Base-by-base conservation (phyloP, 768 basidiomycete genomes). In the Candolleomyces eurysporus region DNA sequence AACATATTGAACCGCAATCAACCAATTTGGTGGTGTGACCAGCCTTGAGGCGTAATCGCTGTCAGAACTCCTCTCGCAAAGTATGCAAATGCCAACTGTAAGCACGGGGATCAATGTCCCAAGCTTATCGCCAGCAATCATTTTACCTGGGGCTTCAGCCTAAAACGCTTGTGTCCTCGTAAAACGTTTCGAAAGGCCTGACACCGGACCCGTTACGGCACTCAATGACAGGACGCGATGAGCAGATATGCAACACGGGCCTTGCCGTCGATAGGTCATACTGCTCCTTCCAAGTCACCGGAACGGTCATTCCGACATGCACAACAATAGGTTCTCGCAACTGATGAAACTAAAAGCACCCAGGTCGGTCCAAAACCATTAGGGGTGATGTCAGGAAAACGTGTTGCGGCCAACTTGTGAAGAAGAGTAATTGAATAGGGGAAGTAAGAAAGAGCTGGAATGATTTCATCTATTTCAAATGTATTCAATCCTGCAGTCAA, bases 161-260 rank as follows among this genome's bases (percentile, higher is more conserved):
- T 26, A 26, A 26, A 26, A 26, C 26, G 26, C 26, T 26, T 26
- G 26, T 45, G 4, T 45, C 43, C 43, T 45, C 14, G 43, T 26
- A 26, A 26, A 26, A 45, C 43, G 43, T n/a, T 45, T 13, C 13
- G 14, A 13, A 13, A 49, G 48, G 48, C 48, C 16, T 14, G 8
- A n/a, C 48, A 2, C 8, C 48, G 48, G 48, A 26, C 26, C 8
- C 21, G 48, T 14, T 49, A 49, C 48, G 48, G 48, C 48, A 49
- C 22, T 55, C 53, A 32, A 55, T 55, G 19, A 55, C 16, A 32
- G 32, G 53, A 39, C 53, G 32, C 53, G 53, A 55, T 55, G 53
- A 32, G 17, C 39, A 39, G 53, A 40, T 55, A 32, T 3, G 17
- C 16, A 55, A 19, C 8, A 30, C 8, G 31, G 4, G 19, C 1